These are phyloP conservation scores for Flagelloscypha sp. DNA, from an alignment of 768 basidiomycete species.

Conservation along the genomic window DNA sequence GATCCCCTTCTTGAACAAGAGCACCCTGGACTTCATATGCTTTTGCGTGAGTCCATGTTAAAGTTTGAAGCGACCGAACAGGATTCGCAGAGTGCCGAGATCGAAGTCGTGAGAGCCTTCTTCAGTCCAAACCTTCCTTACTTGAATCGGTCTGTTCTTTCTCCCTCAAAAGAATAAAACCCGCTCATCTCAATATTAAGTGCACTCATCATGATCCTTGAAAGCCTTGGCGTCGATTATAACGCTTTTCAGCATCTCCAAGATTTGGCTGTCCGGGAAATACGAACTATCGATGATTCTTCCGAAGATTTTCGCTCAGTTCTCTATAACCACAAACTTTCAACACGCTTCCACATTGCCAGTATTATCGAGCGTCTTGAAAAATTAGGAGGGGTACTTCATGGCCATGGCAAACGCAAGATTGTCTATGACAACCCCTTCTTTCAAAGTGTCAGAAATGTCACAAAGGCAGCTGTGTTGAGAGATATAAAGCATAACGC, in stretches of 20 bases:
- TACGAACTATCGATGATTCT: constrained; percentile 53
- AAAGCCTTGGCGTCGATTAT: constrained; percentile 58
- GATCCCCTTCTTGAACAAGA: constrained; percentile 44
- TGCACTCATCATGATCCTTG: constrained; percentile 69
- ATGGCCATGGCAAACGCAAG: constrained; percentile 21
- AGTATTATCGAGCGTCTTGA: constrained; percentile 44
- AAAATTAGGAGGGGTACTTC: constrained; percentile 40
- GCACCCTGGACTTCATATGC: constrained; percentile 51
- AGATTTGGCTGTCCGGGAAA: constrained; percentile 43
- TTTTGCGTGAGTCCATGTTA: constrained; percentile 62
- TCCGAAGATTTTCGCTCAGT: constrained; percentile 39
- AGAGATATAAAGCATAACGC: constrained; percentile 72
- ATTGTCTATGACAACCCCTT: constrained; percentile 47
- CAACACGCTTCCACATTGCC: constrained; percentile 38
- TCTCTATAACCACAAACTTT: constrained; percentile 40
- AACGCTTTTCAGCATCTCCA: constrained; percentile 59
- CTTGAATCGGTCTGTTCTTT: constrained; percentile 54
- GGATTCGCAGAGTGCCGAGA: constrained; percentile 37
- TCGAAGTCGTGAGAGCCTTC: constrained; percentile 69
- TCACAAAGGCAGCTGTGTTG: constrained; percentile 55
- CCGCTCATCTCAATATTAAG: constrained; percentile 25
- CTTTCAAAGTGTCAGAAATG: constrained; percentile 46
- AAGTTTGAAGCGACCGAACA: constrained; percentile 55
- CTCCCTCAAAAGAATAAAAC: background rate
- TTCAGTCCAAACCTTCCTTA: constrained; percentile 52